A percentile compares a stretch with the other conserved stretches of the same genome.
phyloP scores from a whole-genome alignment of 495 filamentous ascomycete species.

The Aspergillus avenaceus region DNA sequence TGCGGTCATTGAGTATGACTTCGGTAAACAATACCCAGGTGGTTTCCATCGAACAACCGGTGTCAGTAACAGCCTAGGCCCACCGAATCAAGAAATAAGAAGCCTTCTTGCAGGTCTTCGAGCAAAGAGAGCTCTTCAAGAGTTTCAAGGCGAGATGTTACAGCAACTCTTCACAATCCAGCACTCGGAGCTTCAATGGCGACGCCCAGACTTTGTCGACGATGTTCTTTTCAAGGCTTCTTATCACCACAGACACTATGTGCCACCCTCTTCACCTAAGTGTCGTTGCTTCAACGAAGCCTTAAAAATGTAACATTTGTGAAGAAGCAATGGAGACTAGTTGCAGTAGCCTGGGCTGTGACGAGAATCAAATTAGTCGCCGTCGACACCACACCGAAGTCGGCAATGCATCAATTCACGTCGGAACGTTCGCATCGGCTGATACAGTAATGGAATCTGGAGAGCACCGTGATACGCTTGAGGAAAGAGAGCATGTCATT shows the following conservation, averaged over 20 bases:
- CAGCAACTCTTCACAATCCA: not conserved
- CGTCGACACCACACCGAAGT: not conserved
- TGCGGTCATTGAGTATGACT: constrained; percentile 29
- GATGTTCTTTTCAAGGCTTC: constrained; percentile 2
- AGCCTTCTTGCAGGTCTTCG: not conserved
- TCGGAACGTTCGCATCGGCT: too few relatives aligned
- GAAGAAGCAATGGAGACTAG: not conserved
- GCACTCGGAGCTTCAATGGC: constrained; percentile 19
- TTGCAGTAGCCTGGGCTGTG: not conserved
- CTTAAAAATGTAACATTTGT: not conserved
- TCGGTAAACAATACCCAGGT: constrained; percentile 27
- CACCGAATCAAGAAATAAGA: constrained; percentile 6
- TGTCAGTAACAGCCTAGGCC: constrained; percentile 1
- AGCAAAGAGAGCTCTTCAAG: not conserved
- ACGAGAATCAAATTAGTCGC: not conserved
- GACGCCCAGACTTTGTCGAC: not conserved
- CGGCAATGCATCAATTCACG: not conserved
- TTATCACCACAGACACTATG: not conserved
- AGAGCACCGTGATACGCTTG: too few relatives aligned
- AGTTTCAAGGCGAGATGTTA: not conserved
- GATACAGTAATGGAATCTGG: too few relatives aligned
- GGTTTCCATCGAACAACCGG: constrained; percentile 18
- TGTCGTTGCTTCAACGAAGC: not conserved
- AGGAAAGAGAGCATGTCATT: too few relatives aligned
- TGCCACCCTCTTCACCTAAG: not conserved